These are phyloP conservation scores for Escovopsis sp. DNA, from an alignment of 2,329 filamentous ascomycete species.

Conservation along the genomic window DNA sequence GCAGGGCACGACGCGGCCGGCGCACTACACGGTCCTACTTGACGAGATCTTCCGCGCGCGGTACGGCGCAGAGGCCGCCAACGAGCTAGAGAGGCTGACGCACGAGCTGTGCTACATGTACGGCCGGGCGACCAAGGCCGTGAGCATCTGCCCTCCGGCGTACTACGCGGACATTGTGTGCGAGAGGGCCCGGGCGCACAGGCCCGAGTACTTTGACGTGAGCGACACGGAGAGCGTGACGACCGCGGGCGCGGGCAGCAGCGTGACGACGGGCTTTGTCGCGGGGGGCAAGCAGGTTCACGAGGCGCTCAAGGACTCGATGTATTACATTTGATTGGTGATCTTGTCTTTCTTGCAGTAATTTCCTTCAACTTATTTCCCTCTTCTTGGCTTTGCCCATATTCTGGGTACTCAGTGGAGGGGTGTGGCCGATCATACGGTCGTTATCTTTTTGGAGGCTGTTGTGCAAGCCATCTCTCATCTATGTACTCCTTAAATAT, in stretches of 20 bases:
- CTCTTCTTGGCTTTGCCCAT: too few relatives aligned
- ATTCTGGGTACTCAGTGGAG: too few relatives aligned
- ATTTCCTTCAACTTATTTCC: too few relatives aligned
- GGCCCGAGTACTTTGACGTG: conserved; percentile 44
- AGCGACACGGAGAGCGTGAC: conserved; percentile 18
- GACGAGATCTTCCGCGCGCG: conserved; percentile 48
- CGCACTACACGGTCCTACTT: conserved; percentile 65
- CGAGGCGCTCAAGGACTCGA: conserved; percentile 26
- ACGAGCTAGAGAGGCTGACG: conserved; percentile 56
- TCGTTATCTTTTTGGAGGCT: too few relatives aligned
- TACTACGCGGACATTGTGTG: conserved; percentile 85
- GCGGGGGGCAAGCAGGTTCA: conserved; percentile 22
- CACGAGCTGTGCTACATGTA: conserved; percentile 73
- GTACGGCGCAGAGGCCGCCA: conserved; percentile 33
- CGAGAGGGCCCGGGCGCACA: conserved; percentile 58
- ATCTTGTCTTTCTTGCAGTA: too few relatives aligned
- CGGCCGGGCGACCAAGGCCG: conserved; percentile 73
- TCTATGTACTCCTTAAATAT: too few relatives aligned
- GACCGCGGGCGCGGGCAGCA: conserved; percentile 6
- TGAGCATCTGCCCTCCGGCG: conserved; percentile 73
- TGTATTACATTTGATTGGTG: conserved; percentile 38
- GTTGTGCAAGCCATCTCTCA: too few relatives aligned
- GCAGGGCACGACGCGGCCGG: conserved; percentile 69
- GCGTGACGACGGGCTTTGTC: conserved; percentile 1
- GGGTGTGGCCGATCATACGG: too few relatives aligned